A percentile compares a stretch with the other conserved stretches of the same genome.
These are phyloP conservation scores for Eragrostis tef DNA, from an alignment of 202 grass and related monocot genomes.

Conservation along the genomic window DNA sequence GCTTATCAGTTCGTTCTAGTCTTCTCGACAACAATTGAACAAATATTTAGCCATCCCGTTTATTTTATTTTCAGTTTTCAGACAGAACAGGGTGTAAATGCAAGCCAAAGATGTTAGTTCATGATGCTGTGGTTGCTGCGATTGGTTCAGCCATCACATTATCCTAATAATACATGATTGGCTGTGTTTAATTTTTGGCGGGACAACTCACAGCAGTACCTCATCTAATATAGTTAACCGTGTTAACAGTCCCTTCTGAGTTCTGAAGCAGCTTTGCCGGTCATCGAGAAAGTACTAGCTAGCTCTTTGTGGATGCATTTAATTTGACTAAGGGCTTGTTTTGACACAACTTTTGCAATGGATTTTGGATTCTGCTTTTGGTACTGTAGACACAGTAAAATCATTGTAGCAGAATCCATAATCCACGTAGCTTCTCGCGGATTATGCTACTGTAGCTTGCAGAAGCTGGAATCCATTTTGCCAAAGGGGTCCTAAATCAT, in stretches of 20 bases:
- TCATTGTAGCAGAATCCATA: too few species aligned
- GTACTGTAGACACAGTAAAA: too few species aligned
- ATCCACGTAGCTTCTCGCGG: too few species aligned
- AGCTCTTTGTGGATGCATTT: not conserved
- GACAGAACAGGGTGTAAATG: constrained; percentile 29
- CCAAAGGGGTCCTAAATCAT: too few species aligned
- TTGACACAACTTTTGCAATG: too few species aligned
- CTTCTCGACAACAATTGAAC: not conserved
- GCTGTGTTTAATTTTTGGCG: constrained; percentile 14
- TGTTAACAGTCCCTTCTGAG: not conserved
- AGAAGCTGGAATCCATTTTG: too few species aligned
- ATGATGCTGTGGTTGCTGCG: not conserved
- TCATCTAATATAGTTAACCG: not conserved
- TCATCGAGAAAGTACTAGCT: constrained; percentile 15
- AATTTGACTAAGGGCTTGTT: too few species aligned
- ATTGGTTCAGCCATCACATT: constrained; percentile 17
- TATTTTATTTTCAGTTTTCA: constrained; percentile 5
- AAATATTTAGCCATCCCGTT: not conserved
- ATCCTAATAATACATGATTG: constrained; percentile 19
- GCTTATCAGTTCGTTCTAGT: not conserved
- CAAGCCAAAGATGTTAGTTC: constrained; percentile 9
- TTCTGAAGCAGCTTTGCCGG: constrained; percentile 21
- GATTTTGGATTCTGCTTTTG: too few species aligned
- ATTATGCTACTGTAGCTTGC: too few species aligned
- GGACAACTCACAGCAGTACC: not conserved